Conservation (phyloP, 179 eudicot species). For the Camellia oleifera region DNA sequence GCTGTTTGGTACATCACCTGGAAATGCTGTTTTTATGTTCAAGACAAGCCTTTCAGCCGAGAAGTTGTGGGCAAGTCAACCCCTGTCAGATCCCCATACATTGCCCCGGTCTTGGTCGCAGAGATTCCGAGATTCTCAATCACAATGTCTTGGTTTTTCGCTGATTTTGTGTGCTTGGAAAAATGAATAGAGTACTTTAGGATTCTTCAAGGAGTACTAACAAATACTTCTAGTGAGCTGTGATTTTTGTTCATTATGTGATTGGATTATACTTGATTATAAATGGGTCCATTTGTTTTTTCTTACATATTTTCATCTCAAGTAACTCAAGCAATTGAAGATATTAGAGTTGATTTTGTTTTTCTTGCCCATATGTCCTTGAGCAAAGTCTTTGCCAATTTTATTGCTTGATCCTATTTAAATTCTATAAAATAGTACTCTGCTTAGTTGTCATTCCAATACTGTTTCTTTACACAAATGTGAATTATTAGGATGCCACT, state of each 20-base stretch:
- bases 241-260: constrained; percentile 38
- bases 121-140: constrained; percentile 54
- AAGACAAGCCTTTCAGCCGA: constrained; percentile 53
- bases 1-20: constrained; percentile 51
- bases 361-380: background rate
- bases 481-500: background rate
- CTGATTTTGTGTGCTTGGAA: constrained; percentile 77
- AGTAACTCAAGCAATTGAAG: background rate
- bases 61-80: constrained; percentile 57
- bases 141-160: constrained; percentile 51
- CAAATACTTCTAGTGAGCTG: constrained; percentile 37
- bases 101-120: constrained; percentile 55
- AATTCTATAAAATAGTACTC: too few species aligned
- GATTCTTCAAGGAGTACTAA: constrained; percentile 46
- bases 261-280: constrained; percentile 32
- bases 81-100: constrained; percentile 38
- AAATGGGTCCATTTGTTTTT: background rate
- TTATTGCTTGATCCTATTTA: background rate
- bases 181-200: constrained; percentile 50
- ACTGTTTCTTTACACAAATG: background rate
- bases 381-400: background rate
- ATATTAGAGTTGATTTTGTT: background rate
- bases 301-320: background rate
- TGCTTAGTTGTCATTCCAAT: background rate
- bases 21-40: constrained; percentile 77